Evolutionary conservation across 78 protist genomes (phyloP).

Genomic region (Monosiga brevicollis): DNA sequence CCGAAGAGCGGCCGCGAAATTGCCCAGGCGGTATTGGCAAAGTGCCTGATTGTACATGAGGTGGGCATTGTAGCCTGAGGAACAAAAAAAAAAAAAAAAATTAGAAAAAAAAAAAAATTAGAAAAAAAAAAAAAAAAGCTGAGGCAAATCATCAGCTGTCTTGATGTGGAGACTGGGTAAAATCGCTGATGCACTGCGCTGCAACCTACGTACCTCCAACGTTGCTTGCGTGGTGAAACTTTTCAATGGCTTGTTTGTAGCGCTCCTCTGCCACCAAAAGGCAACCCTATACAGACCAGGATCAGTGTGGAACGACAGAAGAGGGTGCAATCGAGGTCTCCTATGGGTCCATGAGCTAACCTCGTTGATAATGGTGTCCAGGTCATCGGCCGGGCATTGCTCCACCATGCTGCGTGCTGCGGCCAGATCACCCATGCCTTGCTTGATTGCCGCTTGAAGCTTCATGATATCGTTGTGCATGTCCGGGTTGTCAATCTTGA

Average conservation of each 20-base stretch:
- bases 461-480: not conserved
- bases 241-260: conserved; percentile 33
- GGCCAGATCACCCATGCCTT: not conserved
- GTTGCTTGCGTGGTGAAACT: conserved; percentile 12
- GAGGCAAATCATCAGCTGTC: too few species aligned
- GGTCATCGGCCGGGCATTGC: conserved; percentile 37
- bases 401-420: not conserved
- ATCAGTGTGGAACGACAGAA: too few species aligned
- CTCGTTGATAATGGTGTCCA: conserved; percentile 32
- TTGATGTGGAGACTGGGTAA: too few species aligned
- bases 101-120: too few species aligned
- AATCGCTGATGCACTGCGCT: too few species aligned
- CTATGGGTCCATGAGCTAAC: conserved; percentile 39
- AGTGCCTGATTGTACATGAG: conserved; percentile 67
- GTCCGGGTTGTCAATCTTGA: not conserved
- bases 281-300: not conserved
- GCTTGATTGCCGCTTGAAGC: not conserved
- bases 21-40: conserved; percentile 48
- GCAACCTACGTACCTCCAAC: conserved; percentile 18
- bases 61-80: conserved; percentile 52
- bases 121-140: too few species aligned
- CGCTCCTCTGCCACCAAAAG: conserved; percentile 19
- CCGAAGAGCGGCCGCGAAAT: conserved; percentile 54
- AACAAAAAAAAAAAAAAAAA: too few species aligned
- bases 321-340: too few species aligned